A percentile compares a stretch with the other conserved stretches of the same genome.
phyloP scores from a whole-genome alignment of 768 basidiomycete species.

The Mrakia gelida region DNA sequence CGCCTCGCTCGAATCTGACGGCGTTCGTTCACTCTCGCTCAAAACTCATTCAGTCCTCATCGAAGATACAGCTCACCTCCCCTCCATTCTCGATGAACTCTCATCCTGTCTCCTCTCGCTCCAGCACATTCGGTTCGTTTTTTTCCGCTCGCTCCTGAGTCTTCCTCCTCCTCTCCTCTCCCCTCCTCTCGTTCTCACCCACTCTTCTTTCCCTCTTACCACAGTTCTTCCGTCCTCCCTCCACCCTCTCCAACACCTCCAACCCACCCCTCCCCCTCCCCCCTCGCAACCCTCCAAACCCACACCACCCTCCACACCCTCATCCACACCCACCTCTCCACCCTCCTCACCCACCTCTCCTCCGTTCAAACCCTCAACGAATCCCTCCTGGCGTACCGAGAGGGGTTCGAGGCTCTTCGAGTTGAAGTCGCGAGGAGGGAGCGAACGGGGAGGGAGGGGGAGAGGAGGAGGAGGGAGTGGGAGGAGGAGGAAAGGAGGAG shows the following conservation, averaged over 20 bases:
- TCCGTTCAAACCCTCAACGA: not conserved
- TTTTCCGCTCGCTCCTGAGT: too few species aligned
- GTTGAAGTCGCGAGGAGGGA: not conserved
- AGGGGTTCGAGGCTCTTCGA: not conserved
- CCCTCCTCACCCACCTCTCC: not conserved
- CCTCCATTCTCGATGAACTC: not conserved
- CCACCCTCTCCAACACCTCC: not conserved
- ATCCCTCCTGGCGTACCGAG: not conserved
- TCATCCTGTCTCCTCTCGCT: not conserved
- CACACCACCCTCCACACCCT: conserved; percentile 5
- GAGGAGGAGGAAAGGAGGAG: not conserved
- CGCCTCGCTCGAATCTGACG: too few species aligned
- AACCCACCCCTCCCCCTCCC: not conserved
- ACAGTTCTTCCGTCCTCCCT: not conserved
- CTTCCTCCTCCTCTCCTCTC: not conserved
- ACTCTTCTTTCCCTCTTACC: not conserved
- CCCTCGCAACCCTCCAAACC: not conserved
- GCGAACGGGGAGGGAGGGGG: not conserved
- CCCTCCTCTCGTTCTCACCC: too few species aligned
- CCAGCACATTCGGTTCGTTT: not conserved
- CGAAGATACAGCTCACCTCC: conserved; percentile 19
- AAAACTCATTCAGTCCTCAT: conserved; percentile 14
- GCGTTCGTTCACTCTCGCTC: too few species aligned
- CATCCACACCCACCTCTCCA: not conserved
- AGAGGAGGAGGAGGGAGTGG: not conserved